phyloP scores from a whole-genome alignment of 139 green algal species.

The Picochlorum sp. region DNA sequence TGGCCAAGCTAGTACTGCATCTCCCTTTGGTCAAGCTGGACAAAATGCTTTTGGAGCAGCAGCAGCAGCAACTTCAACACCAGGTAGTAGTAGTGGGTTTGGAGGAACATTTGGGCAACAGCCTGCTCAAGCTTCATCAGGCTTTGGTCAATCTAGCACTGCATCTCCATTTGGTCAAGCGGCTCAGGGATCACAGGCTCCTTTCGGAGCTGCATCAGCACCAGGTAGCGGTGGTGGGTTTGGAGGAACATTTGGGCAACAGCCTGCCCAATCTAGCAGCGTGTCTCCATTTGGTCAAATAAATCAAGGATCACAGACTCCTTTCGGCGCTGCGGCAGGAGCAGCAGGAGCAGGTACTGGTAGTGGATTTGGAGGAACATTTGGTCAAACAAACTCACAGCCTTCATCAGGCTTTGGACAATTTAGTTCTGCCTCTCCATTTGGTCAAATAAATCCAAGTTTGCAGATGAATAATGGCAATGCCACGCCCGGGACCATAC shows the following conservation, averaged over 20 bases:
- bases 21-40: no score
- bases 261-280: neutral
- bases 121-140: no score
- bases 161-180: no score
- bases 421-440: neutral
- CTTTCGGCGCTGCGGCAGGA: slow-evolving; percentile 2
- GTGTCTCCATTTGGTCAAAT: slow-evolving; percentile 9
- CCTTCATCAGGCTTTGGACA: neutral
- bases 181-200: no score
- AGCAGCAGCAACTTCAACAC: no score
- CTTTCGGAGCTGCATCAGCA: no score
- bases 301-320: neutral
- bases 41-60: no score
- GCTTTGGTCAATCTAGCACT: no score
- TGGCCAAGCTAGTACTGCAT: no score
- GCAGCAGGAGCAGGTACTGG: neutral
- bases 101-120: neutral
- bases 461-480: neutral
- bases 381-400: neutral
- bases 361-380: neutral
- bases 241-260: neutral
- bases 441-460: no score
- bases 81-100: neutral
- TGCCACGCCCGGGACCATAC: neutral
- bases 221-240: neutral